Evolutionary conservation across 2,329 filamentous ascomycete genomes (phyloP), one percentile per base, ranked within the genome.

Genomic region (Coniochaeta prunicola): DNA sequence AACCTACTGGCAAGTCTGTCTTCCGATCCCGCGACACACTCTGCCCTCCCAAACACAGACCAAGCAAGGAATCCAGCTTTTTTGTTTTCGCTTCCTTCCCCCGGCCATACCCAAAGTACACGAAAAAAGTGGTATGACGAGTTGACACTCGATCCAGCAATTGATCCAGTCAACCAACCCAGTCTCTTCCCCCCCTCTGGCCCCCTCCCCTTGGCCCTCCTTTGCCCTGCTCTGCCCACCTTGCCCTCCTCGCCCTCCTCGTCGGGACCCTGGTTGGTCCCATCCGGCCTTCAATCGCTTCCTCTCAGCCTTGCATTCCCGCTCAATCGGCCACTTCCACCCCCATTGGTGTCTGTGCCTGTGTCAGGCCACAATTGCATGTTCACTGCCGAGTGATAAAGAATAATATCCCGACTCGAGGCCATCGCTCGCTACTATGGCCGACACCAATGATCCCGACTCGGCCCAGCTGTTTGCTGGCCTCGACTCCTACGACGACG

Each of bases 381-480:
- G 54, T 56, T 42, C 26, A 40, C 15, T 42, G 34, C 34, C 33
- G 33, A 42, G 30, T 12, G 42, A 42, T 56, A 56, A 17, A 17
- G 8, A n/a, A 10, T n/a, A n/a, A 26, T 36, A 36, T 34, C 17
- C n/a, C 28, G 53, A 30, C 30, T 21, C 5, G 30, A 34, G 53
- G 53, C 33, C 53, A 55, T 31, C 33, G 30, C 30, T 59, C 31
- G 19, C 53, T 48, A 63, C 7, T 26, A 68, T 68, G 66, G 61
- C 65, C 48, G 59, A 59, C 60, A 53, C 58, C 60, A 61, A 50
- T 30, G 45, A 50, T 15, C 59, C 58, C 36, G 58, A 59, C 61
- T 64, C 66, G 59, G 65, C 64, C 40, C 53, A 57, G 56, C 58
- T 67, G 56, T 67, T 66, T 55, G 64, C 54, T 38, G 64, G 60